Base-by-base conservation (phyloP, 2,329 filamentous ascomycete genomes). In the Aspergillus sp. region DNA sequence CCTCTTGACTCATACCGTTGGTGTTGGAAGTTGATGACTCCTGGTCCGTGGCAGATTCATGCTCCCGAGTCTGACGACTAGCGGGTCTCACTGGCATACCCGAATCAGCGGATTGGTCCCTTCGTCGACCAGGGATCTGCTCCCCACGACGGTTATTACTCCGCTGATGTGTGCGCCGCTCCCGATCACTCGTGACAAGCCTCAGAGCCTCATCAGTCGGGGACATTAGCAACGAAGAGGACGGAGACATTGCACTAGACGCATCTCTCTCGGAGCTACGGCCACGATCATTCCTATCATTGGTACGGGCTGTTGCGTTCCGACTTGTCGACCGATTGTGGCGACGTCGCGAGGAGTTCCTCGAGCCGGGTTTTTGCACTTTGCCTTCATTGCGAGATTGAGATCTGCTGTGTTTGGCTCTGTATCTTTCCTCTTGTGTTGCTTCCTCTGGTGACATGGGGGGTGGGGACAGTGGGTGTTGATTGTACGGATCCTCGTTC, bases 401-500 rank as follows among this genome's bases (percentile, higher is more conserved):
- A 48, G 51, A 68, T 51, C 52, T 66, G 43, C 48, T 67, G 59
- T 49, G 61, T 60, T 56, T 64, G 42, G 53, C 73, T 70, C 27
- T 71, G 71, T 9, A 76, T 77, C 6, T 71, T 65, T 50, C 69
- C 73, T 4, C 65, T 41, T 64, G 61, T 44, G 69, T 61, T 50
- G 88, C 65, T 59, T 96, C 90, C 58, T 95, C 88, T 0, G 90
- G 90, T 3, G 90, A 95, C 90, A 96, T 96, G 3, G 90, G 89
- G 2, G 95, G 79, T 0, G 91, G 91, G 0, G 91, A 96, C 2
- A 89, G 94, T 1, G 91, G 91, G 1, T 10, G 83, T 81, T 15
- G 86, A 81, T 61, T 83, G 85, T 53, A 85, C 89, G 54, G 80
- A 41, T 80, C 76, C 10, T 78, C 73, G 20, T 77, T 78, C 52